Conservation (phyloP, 2,329 filamentous ascomycete genomes). For the Neopestalotiopsis clavispora region DNA sequence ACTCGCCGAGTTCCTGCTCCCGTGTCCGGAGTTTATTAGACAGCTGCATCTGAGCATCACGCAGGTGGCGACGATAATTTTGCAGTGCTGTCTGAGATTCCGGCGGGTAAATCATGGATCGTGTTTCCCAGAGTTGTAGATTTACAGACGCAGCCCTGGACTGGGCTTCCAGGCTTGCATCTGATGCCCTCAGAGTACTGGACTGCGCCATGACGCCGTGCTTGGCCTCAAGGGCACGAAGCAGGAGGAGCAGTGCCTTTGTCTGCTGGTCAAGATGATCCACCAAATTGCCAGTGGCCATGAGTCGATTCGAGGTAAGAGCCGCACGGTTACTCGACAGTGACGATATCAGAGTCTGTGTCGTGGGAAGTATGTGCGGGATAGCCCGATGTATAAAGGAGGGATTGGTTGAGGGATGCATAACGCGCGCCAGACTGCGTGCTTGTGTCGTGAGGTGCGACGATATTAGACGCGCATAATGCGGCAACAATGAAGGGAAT, state of each 20-base stretch:
- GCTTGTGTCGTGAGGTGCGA: conserved; percentile 54
- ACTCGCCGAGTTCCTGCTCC: conserved; percentile 50
- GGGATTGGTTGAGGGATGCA: conserved; percentile 55
- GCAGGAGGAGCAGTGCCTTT: conserved; percentile 44
- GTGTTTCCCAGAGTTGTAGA: conserved; percentile 36
- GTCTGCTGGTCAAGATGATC: conserved; percentile 46
- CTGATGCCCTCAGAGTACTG: conserved; percentile 54
- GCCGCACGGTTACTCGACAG: conserved; percentile 35
- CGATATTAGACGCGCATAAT: conserved; percentile 53
- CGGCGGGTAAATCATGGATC: conserved; percentile 47
- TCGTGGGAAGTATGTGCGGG: conserved; percentile 48
- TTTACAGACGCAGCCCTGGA: conserved; percentile 44
- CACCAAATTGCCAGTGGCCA: conserved; percentile 41
- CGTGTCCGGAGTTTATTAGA: conserved; percentile 48
- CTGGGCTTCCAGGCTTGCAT: conserved; percentile 49
- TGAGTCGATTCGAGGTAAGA: conserved; percentile 45
- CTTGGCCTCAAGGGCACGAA: conserved; percentile 59
- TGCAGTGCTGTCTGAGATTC: conserved; percentile 43
- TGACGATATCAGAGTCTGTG: conserved; percentile 41
- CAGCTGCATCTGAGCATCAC: conserved; percentile 51
- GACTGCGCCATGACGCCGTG: conserved; percentile 57
- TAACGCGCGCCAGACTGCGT: conserved; percentile 51
- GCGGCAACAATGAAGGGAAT: conserved; percentile 53
- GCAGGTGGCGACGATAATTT: conserved; percentile 54
- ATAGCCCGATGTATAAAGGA: conserved; percentile 64